A percentile compares a stretch with the other conserved stretches of the same genome.
phyloP scores from a whole-genome alignment of 2,329 filamentous ascomycete genomes.

The Colletotrichum tanaceti region DNA sequence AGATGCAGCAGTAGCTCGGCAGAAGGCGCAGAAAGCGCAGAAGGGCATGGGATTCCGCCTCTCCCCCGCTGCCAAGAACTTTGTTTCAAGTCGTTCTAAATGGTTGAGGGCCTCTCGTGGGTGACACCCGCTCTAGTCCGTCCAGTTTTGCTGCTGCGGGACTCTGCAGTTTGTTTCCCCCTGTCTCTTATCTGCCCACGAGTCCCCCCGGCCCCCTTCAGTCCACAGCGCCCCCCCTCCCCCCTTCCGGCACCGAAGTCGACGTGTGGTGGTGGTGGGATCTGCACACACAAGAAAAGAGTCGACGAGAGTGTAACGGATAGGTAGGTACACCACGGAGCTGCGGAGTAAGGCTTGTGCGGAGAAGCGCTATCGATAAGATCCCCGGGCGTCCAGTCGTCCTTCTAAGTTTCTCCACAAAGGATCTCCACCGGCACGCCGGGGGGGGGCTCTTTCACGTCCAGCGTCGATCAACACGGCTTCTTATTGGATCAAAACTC shows the following conservation, averaged over 20 bases:
- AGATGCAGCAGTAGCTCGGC: conserved; percentile 11
- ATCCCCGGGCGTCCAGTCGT: neutral
- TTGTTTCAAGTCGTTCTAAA: conserved; percentile 34
- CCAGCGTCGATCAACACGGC: neutral
- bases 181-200: conserved; percentile 10
- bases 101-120: conserved; percentile 24
- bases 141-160: conserved; percentile 17
- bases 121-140: conserved; percentile 33
- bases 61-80: neutral
- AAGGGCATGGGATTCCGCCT: neutral
- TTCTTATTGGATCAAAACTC: conserved; percentile 8
- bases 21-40: conserved; percentile 2
- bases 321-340: no score
- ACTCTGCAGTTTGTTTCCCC: conserved; percentile 7
- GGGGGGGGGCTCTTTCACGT: neutral
- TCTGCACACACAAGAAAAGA: conserved; percentile 15
- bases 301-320: neutral
- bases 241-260: neutral
- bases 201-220: conserved; percentile 28
- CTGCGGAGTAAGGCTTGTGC: neutral
- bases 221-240: conserved; percentile 11
- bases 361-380: conserved; percentile 40
- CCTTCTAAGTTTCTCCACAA: neutral
- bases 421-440: conserved; percentile 11
- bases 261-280: conserved; percentile 8